Evolutionary conservation across 805 yeast genomes (phyloP), one percentile per base, ranked within the genome.

Genomic region (Ogataea ganodermae): DNA sequence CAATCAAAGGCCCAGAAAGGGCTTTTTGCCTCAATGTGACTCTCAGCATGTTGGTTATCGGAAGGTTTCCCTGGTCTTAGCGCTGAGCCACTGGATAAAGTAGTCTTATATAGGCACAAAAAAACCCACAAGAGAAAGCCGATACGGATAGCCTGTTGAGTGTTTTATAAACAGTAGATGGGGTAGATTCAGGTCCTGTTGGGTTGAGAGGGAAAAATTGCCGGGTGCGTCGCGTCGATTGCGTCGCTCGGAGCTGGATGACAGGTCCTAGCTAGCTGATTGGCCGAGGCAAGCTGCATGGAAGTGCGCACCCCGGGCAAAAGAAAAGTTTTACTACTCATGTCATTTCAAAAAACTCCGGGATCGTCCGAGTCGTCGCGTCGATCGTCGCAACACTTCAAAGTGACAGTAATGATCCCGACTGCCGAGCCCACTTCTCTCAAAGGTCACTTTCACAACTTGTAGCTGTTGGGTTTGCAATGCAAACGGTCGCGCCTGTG

Each of bases 21-120:
- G 44, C 16, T 31, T 17, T 44, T 13, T 40, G 8, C 27, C 32
- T 24, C 16, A 18, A 20, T 16, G 35, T 31, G 22, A 48, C 17
- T 27, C 36, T 40, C 37, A 48, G 23, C 51, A 47, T 47, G 7
- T 17, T 17, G 30, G 18, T 6, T n/a, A 28, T 35, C 14, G 14
- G 32, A 8, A 14, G 10, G 7, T 24, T 10, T 24, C 10, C 9
- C 27, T 24, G 27, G 27, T n/a, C n/a, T n/a, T n/a, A n/a, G n/a
- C 8, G 8, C 24, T 22, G 8, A 8, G 24, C 24, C 8, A 22
- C 6, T 6, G 8, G 24, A 6, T 6, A 8, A 22, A 22, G 24
- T 22, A 8, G 24, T 6, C 8, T 22, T 8, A 6, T 22, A 22
- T 6, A 8, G 8, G 24, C 8, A 8, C 24, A 22, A 35, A 18